phyloP scores from a whole-genome alignment of 495 filamentous ascomycete species.

The Chaetomidium leptoderma region DNA sequence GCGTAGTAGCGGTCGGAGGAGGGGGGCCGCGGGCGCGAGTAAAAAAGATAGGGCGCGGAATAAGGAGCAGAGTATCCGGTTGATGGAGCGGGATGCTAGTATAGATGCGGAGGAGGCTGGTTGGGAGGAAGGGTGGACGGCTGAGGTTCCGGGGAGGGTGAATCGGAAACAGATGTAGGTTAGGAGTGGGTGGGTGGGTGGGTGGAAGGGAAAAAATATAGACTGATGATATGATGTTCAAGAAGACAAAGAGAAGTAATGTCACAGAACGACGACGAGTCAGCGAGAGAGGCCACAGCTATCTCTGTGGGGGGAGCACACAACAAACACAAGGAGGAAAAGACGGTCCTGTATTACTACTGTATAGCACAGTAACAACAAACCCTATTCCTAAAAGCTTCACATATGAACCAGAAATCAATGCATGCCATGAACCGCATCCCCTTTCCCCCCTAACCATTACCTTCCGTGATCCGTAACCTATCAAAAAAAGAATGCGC shows the following conservation, averaged over 20 bases:
- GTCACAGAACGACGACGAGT: not conserved
- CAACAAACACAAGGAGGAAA: too few relatives aligned
- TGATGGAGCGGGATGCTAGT: conserved; percentile 35
- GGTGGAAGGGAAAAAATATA: not conserved
- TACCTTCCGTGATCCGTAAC: not conserved
- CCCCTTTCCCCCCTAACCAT: not conserved
- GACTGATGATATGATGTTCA: not conserved
- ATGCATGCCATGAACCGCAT: not conserved
- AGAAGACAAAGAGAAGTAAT: not conserved
- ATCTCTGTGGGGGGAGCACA: too few relatives aligned
- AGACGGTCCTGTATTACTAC: too few relatives aligned
- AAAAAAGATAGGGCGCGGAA: conserved; percentile 20
- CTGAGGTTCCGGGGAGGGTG: not conserved
- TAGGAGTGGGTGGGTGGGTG: not conserved
- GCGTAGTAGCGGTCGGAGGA: conserved; percentile 32
- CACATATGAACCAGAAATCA: not conserved
- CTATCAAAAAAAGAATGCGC: not conserved
- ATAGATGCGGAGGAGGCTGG: not conserved
- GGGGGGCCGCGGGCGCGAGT: conserved; percentile 22
- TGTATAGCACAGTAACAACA: too few relatives aligned
- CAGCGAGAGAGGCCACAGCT: too few relatives aligned
- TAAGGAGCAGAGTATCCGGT: conserved; percentile 35
- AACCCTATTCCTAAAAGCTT: too few relatives aligned
- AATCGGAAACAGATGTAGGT: not conserved
- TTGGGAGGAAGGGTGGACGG: not conserved